These are phyloP conservation scores for Xylariales sp. DNA, from an alignment of 2,329 filamentous ascomycete genomes.

Conservation along the genomic window DNA sequence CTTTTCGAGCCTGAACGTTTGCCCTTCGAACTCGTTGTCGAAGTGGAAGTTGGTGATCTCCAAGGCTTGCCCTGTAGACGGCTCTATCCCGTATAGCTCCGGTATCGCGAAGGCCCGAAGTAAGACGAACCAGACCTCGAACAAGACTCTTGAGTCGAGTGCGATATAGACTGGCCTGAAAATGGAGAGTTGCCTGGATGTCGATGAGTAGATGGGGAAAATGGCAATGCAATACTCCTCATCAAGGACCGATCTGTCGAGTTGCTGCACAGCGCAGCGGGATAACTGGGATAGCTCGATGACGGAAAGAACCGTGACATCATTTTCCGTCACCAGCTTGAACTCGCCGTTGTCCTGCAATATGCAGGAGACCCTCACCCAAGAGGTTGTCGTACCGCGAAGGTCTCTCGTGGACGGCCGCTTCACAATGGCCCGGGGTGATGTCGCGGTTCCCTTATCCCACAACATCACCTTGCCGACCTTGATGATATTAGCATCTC, in stretches of 20 bases:
- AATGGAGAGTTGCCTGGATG: constrained; percentile 67
- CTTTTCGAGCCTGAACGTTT: constrained; percentile 60
- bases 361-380: constrained; percentile 88
- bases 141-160: constrained; percentile 80
- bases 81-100: constrained; percentile 70
- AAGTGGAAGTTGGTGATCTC: constrained; percentile 38
- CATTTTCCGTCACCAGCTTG: constrained; percentile 82
- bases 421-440: constrained; percentile 52
- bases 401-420: constrained; percentile 54
- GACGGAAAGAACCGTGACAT: constrained; percentile 72
- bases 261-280: constrained; percentile 81
- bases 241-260: constrained; percentile 86
- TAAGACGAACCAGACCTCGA: constrained; percentile 95
- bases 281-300: constrained; percentile 87
- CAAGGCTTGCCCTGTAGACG: constrained; percentile 37
- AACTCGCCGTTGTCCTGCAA: constrained; percentile 93
- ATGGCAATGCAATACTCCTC: constrained; percentile 94
- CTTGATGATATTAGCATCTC: constrained; percentile 84
- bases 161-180: constrained; percentile 87
- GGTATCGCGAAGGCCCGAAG: constrained; percentile 88
- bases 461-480: constrained; percentile 87
- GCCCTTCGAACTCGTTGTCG: constrained; percentile 35
- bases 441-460: constrained; percentile 66
- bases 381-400: constrained; percentile 54
- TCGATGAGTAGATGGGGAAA: constrained; percentile 84